Evolutionary conservation across 768 basidiomycete genomes (phyloP).

Genomic region (Boletus rubescentipes): DNA sequence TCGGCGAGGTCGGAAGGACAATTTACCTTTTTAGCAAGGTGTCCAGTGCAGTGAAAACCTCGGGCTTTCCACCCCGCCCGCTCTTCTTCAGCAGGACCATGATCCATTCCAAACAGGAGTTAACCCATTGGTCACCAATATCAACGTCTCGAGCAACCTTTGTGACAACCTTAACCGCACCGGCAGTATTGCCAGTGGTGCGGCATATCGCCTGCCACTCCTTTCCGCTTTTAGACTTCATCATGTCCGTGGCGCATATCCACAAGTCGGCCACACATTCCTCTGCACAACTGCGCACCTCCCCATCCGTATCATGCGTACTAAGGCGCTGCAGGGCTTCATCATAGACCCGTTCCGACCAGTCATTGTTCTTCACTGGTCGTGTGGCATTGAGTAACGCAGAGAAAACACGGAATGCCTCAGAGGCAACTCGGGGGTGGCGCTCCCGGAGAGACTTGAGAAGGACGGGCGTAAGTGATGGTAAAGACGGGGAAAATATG

Average conservation of each 20-base stretch:
- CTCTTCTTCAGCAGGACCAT: slow-evolving; percentile 74
- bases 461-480: slow-evolving; percentile 69
- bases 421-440: slow-evolving; percentile 85
- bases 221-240: slow-evolving; percentile 58
- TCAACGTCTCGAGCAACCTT: slow-evolving; percentile 77
- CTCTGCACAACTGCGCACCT: slow-evolving; percentile 82
- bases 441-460: slow-evolving; percentile 75
- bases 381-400: slow-evolving; percentile 74
- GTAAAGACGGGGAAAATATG: slow-evolving; percentile 59
- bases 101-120: slow-evolving; percentile 75
- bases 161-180: slow-evolving; percentile 78
- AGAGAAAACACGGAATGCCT: slow-evolving; percentile 86
- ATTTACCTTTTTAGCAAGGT: slow-evolving; percentile 65
- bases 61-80: slow-evolving; percentile 73
- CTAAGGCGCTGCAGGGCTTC: slow-evolving; percentile 69
- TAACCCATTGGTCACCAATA: slow-evolving; percentile 76
- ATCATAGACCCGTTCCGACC: slow-evolving; percentile 72
- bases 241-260: slow-evolving; percentile 77
- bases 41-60: slow-evolving; percentile 76
- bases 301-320: slow-evolving; percentile 86
- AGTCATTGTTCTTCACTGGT: slow-evolving; percentile 62
- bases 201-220: slow-evolving; percentile 85
- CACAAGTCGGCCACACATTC: slow-evolving; percentile 84
- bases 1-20: neutral
- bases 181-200: slow-evolving; percentile 65